A percentile compares a stretch with the other conserved stretches of the same genome.
Conservation (phyloP, 306 rosid genomes). For the Lithocarpus polystachyus region DNA sequence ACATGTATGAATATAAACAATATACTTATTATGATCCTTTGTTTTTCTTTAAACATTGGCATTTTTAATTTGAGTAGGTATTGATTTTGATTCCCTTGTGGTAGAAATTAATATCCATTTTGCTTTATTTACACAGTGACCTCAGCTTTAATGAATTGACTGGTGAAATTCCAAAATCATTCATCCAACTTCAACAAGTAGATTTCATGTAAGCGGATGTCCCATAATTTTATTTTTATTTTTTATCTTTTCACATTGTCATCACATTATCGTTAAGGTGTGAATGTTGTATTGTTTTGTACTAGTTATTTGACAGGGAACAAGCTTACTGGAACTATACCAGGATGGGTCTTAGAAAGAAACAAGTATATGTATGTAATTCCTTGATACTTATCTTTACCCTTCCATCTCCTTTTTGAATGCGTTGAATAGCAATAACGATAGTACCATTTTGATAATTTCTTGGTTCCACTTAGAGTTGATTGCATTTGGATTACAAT, state of each 20-base stretch:
- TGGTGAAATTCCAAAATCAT: conserved; percentile 70
- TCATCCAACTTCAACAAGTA: conserved; percentile 41
- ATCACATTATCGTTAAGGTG: background rate
- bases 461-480: background rate
- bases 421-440: background rate
- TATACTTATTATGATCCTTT: no score
- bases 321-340: conserved; percentile 69
- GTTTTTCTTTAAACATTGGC: no score
- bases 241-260: conserved; percentile 7
- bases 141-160: conserved; percentile 74
- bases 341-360: conserved; percentile 55
- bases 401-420: conserved; percentile 5
- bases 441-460: background rate
- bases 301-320: conserved; percentile 71
- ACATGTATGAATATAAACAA: no score
- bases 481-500: background rate
- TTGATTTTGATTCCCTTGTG: background rate
- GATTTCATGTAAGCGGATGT: conserved; percentile 61
- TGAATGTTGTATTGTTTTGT: conserved; percentile 4
- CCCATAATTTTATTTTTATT: background rate
- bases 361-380: conserved; percentile 56
- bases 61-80: no score
- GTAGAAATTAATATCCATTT: conserved; percentile 10
- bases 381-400: conserved; percentile 2
- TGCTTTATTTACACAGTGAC: conserved; percentile 51